These are phyloP conservation scores for Hypholoma sublateritium DNA, from an alignment of 768 basidiomycete genomes.

Conservation along the genomic window DNA sequence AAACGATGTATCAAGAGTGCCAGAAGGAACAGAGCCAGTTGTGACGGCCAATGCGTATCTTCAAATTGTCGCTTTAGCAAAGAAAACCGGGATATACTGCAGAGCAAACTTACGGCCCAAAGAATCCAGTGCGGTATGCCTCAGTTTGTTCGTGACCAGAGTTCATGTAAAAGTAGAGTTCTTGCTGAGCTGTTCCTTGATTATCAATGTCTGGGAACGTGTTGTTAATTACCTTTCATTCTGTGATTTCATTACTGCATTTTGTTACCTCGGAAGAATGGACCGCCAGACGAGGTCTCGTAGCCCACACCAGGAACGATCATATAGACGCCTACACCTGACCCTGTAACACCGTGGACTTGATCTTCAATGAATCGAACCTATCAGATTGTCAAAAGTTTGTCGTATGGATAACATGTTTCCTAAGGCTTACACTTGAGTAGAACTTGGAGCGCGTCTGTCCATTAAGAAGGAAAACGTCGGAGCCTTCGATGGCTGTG, in stretches of 20 bases:
- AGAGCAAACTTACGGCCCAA: conserved; percentile 37
- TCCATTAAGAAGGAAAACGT: conserved; percentile 43
- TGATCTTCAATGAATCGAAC: conserved; percentile 51
- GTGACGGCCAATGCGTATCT: conserved; percentile 46
- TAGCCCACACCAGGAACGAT: conserved; percentile 45
- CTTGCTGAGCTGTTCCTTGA: conserved; percentile 45
- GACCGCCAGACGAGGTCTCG: conserved; percentile 47
- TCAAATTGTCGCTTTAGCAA: not conserved
- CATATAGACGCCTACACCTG: conserved; percentile 44
- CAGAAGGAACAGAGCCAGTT: conserved; percentile 41
- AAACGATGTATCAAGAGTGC: conserved; percentile 40
- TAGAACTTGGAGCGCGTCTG: conserved; percentile 51
- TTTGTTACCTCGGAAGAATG: conserved; percentile 43
- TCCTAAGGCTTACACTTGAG: conserved; percentile 32
- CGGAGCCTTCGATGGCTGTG: conserved; percentile 45
- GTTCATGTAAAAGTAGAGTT: conserved; percentile 52
- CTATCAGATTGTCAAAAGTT: conserved; percentile 16
- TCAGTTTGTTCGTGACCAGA: conserved; percentile 47
- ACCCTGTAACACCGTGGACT: conserved; percentile 48
- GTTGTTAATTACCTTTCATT: not conserved
- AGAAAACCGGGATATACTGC: not conserved
- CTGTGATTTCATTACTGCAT: not conserved
- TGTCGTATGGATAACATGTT: not conserved
- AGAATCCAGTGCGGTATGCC: conserved; percentile 43
- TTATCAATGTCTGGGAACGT: conserved; percentile 42